Evolutionary conservation across 2,329 filamentous ascomycete genomes (phyloP).

Genomic region (Colletotrichum graminicola): DNA sequence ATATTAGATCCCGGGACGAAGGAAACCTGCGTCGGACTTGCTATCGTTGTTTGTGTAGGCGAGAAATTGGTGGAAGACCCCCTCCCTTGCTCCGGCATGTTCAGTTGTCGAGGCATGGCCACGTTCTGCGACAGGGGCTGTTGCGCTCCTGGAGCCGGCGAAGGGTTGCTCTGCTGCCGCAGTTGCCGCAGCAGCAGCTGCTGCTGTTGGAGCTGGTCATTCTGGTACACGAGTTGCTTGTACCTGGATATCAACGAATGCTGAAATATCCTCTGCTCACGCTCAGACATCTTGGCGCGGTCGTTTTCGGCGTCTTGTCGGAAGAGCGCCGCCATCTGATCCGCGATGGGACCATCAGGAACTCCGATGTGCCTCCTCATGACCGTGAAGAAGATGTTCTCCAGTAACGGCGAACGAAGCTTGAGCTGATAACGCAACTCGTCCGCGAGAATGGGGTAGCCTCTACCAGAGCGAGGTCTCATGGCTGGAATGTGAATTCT

Average conservation of each 20-base stretch:
- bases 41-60: background rate
- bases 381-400: slow-evolving; percentile 66
- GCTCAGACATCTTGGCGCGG: slow-evolving; percentile 22
- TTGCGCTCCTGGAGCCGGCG: background rate
- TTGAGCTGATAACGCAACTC: slow-evolving; percentile 64
- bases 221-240: slow-evolving; percentile 12
- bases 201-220: background rate
- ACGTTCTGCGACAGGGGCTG: background rate
- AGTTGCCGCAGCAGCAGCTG: background rate
- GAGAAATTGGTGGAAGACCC: slow-evolving; percentile 14
- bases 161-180: slow-evolving; percentile 4
- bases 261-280: slow-evolving; percentile 12
- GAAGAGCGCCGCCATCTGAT: slow-evolving; percentile 48
- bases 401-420: slow-evolving; percentile 64
- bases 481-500: slow-evolving; percentile 51
- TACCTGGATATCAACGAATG: slow-evolving; percentile 28
- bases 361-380: slow-evolving; percentile 61
- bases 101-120: slow-evolving; percentile 7
- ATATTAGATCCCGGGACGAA: slow-evolving; percentile 11
- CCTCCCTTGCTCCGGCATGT: slow-evolving; percentile 8
- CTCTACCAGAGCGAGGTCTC: slow-evolving; percentile 45
- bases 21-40: slow-evolving; percentile 3
- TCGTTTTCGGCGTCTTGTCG: slow-evolving; percentile 42
- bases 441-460: slow-evolving; percentile 67
- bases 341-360: slow-evolving; percentile 50